phyloP scores from a whole-genome alignment of 306 rosid species.

The Prosopis cineraria region DNA sequence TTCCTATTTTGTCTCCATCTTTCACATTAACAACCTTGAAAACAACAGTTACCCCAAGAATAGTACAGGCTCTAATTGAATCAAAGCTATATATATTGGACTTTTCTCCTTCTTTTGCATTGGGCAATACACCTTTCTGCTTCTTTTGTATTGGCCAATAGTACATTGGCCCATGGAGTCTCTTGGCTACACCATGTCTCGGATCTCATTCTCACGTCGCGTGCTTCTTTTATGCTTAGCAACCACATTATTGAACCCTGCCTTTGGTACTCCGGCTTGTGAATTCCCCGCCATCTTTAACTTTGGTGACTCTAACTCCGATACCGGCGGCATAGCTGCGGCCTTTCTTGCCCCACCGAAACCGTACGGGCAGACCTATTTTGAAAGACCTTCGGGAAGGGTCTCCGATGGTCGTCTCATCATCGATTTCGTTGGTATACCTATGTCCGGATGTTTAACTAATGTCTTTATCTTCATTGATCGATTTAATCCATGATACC shows the following conservation, averaged over 20 bases:
- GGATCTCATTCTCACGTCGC: too few relatives aligned
- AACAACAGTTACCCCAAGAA: not conserved
- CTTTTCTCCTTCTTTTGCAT: too few relatives aligned
- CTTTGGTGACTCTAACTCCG: not conserved
- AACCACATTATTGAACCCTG: not conserved
- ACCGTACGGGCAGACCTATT: not conserved
- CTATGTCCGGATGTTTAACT: too few relatives aligned
- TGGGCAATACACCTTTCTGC: not conserved
- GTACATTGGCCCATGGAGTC: not conserved
- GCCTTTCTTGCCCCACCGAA: not conserved
- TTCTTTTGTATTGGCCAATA: not conserved
- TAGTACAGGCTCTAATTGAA: not conserved
- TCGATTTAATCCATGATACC: too few relatives aligned
- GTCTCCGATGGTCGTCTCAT: constrained; percentile 43
- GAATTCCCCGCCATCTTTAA: not conserved
- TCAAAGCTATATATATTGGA: too few relatives aligned
- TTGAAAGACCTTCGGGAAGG: not conserved
- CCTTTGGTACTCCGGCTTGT: not conserved
- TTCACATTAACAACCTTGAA: not conserved
- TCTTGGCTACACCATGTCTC: too few relatives aligned
- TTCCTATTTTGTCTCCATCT: too few relatives aligned
- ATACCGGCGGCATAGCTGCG: not conserved
- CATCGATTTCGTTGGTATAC: constrained; percentile 44
- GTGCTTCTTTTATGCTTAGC: not conserved
- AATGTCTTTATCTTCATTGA: too few relatives aligned